Conservation (phyloP, 2,329 filamentous ascomycete species). For the Xenoacremonium recifei region DNA sequence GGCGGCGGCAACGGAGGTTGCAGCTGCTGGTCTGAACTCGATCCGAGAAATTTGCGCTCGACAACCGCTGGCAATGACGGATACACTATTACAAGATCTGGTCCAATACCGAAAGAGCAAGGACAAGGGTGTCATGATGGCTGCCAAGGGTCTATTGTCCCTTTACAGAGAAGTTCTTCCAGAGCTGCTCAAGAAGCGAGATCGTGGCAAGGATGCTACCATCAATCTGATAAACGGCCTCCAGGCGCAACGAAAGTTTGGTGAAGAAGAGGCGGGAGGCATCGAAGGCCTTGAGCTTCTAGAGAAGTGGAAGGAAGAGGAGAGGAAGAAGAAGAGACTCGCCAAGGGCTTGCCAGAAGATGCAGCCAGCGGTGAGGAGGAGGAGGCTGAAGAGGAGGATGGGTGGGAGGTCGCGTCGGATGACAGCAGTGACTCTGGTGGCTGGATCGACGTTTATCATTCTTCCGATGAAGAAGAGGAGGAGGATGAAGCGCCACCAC, state of each 20-base stretch:
- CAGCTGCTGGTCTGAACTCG: conserved; percentile 86
- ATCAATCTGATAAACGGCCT: conserved; percentile 77
- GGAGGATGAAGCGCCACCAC: conserved; percentile 64
- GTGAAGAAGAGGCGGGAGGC: conserved; percentile 74
- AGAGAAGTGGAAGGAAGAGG: conserved; percentile 90
- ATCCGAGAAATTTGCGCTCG: conserved; percentile 92
- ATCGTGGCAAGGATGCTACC: conserved; percentile 86
- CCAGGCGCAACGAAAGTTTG: conserved; percentile 75
- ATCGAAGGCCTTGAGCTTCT: conserved; percentile 93
- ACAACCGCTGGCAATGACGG: conserved; percentile 94
- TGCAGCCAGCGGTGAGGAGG: conserved; percentile 59
- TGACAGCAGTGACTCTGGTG: conserved; percentile 69
- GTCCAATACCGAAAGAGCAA: conserved; percentile 97
- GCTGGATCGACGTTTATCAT: conserved; percentile 92
- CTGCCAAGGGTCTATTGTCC: conserved; percentile 85
- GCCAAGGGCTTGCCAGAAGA: conserved; percentile 67
- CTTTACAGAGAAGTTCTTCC: conserved; percentile 90
- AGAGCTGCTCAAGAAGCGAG: conserved; percentile 83
- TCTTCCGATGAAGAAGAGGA: conserved; percentile 77
- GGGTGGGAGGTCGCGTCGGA: conserved; percentile 63
- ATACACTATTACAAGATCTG: conserved; percentile 91
- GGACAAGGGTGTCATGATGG: conserved; percentile 99
- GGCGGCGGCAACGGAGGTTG: conserved; percentile 85
- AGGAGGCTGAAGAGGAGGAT: conserved; percentile 52
- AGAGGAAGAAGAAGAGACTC: conserved; percentile 69